Evolutionary conservation across 441 rosid species (phyloP).

Genomic region (Lepidium campestre): DNA sequence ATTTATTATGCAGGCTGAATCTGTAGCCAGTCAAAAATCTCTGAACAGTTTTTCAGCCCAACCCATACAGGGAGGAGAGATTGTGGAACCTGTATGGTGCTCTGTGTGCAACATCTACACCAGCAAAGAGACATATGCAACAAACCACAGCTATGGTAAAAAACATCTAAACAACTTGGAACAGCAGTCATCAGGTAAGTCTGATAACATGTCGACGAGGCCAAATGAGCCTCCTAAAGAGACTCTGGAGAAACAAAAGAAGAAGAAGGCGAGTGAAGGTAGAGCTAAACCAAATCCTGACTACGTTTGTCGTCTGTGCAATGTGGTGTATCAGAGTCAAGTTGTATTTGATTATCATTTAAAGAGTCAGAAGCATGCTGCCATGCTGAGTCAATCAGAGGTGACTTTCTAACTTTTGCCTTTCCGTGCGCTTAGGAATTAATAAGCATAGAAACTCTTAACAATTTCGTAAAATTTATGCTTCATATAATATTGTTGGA

Average conservation of each 20-base stretch:
- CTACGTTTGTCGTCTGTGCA: slow-evolving; percentile 5
- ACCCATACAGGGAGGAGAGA: neutral
- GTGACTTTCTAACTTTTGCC: slow-evolving; percentile 1
- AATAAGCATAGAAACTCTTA: neutral
- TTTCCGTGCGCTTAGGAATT: neutral
- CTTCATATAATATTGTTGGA: slow-evolving; percentile 44
- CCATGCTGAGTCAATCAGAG: slow-evolving; percentile 15
- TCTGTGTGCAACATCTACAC: slow-evolving; percentile 1
- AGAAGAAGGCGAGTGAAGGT: neutral
- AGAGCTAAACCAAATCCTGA: neutral
- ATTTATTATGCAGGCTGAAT: neutral
- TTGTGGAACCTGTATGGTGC: slow-evolving; percentile 5
- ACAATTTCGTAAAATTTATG: neutral
- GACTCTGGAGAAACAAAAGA: neutral
- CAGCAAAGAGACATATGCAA: neutral
- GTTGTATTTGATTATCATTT: slow-evolving; percentile 31
- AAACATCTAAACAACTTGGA: slow-evolving; percentile 21
- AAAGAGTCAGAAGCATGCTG: slow-evolving; percentile 14
- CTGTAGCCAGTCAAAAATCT: neutral
- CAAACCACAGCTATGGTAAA: slow-evolving; percentile 10
- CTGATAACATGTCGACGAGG: neutral
- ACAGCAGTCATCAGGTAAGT: slow-evolving; percentile 3
- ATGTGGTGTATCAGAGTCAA: slow-evolving; percentile 2
- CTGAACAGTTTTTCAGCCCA: neutral
- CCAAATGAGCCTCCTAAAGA: neutral